Evolutionary conservation across 306 rosid species (phyloP).

Genomic region (Glycine soja): DNA sequence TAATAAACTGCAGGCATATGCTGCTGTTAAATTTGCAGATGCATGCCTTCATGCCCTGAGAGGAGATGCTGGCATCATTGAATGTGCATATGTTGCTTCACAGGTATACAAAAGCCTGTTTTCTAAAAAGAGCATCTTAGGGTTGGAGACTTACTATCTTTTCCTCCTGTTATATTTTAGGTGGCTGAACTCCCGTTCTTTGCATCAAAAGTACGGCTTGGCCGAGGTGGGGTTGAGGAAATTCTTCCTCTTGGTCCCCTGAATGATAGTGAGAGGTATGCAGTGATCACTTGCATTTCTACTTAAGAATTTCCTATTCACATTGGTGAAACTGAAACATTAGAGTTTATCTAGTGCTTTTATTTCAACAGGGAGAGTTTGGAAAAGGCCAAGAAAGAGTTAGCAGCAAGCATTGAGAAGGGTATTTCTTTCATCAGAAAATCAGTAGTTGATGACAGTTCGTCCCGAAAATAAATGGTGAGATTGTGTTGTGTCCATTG

Average conservation of each 20-base stretch:
- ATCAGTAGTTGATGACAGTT: slow-evolving; percentile 39
- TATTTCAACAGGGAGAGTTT: slow-evolving; percentile 65
- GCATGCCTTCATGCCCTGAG: slow-evolving; percentile 79
- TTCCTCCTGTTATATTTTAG: slow-evolving; percentile 46
- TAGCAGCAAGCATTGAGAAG: slow-evolving; percentile 71
- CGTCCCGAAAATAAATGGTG: slow-evolving; percentile 41
- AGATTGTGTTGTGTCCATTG: slow-evolving; percentile 29
- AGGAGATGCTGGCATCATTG: slow-evolving; percentile 75
- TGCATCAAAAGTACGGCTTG: slow-evolving; percentile 83
- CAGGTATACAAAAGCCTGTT: slow-evolving; percentile 49
- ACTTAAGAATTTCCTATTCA: not conserved
- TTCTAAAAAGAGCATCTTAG: slow-evolving; percentile 11
- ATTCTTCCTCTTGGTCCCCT: slow-evolving; percentile 81
- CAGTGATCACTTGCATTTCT: not conserved
- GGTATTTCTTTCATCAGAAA: slow-evolving; percentile 78
- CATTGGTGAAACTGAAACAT: slow-evolving; percentile 29
- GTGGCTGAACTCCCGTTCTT: slow-evolving; percentile 94
- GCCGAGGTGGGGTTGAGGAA: slow-evolving; percentile 82
- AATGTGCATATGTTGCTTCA: slow-evolving; percentile 81
- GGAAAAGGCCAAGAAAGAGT: slow-evolving; percentile 89
- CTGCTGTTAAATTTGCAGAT: slow-evolving; percentile 89
- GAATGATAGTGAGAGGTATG: slow-evolving; percentile 83
- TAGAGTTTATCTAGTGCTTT: not conserved
- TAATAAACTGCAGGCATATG: slow-evolving; percentile 75
- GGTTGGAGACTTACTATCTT: not conserved